These are phyloP conservation scores for Fusarium verticillioides DNA, from an alignment of 2,329 filamentous ascomycete species.

Conservation along the genomic window DNA sequence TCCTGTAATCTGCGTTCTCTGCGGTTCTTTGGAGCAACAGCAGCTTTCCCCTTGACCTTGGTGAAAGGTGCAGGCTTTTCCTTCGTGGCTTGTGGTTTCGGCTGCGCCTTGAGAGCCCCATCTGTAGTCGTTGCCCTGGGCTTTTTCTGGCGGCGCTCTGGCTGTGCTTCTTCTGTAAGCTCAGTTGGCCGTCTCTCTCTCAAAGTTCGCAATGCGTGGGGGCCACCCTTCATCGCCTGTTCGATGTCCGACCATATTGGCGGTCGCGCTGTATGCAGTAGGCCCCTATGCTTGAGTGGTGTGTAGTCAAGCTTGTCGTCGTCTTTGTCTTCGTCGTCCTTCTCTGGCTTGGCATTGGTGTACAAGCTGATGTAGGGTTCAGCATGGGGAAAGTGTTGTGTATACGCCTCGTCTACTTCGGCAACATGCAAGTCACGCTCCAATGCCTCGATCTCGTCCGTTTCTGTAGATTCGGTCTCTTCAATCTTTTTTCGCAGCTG, in stretches of 20 bases:
- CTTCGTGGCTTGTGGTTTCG: constrained; percentile 33
- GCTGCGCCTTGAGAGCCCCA: constrained; percentile 33
- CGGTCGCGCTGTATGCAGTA: constrained; percentile 60
- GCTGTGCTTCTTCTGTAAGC: constrained; percentile 19
- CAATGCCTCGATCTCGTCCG: constrained; percentile 64
- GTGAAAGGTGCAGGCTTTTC: constrained; percentile 20
- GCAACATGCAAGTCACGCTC: constrained; percentile 71
- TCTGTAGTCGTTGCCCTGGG: constrained; percentile 31
- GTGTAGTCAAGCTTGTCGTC: constrained; percentile 42
- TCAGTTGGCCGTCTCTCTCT: constrained; percentile 60
- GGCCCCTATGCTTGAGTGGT: constrained; percentile 55
- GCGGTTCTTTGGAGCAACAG: constrained; percentile 49
- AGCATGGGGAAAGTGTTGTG: constrained; percentile 76
- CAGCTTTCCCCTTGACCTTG: constrained; percentile 39
- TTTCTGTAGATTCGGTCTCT: constrained; percentile 61
- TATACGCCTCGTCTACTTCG: constrained; percentile 81
- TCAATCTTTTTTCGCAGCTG: constrained; percentile 69
- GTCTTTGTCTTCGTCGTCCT: constrained; percentile 49
- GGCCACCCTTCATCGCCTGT: constrained; percentile 69
- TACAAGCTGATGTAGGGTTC: constrained; percentile 77
- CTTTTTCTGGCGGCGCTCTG: constrained; percentile 29
- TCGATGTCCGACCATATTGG: constrained; percentile 77
- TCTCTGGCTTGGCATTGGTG: constrained; percentile 52
- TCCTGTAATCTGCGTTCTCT: constrained; percentile 51
- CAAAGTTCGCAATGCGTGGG: constrained; percentile 61